Conservation (phyloP, 176 grass and related monocot species). For the bread wheat (Triticum aestivum) region DNA sequence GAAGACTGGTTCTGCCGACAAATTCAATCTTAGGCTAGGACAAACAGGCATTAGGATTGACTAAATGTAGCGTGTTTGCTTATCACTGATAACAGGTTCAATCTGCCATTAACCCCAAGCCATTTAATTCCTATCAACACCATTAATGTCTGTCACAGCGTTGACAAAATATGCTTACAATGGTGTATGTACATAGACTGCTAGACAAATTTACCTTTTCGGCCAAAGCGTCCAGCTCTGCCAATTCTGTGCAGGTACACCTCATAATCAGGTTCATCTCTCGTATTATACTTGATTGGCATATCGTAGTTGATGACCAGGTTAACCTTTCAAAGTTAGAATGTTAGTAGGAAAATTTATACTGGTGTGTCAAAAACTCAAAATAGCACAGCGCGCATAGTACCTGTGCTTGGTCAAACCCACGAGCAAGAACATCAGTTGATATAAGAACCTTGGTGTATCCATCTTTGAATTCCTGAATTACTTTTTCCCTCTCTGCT, state of each 20-base stretch:
- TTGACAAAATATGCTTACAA: no score
- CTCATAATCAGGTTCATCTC: slow-evolving; percentile 80
- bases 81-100: not conserved
- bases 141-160: no score
- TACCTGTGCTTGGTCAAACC: slow-evolving; percentile 99
- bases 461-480: slow-evolving; percentile 93
- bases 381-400: not conserved
- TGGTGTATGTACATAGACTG: not conserved
- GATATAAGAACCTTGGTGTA: slow-evolving; percentile 91
- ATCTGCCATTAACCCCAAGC: no score
- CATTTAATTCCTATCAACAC: no score
- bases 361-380: not conserved
- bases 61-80: not conserved
- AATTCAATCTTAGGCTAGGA: not conserved
- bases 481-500: slow-evolving; percentile 78
- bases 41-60: not conserved
- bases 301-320: slow-evolving; percentile 96
- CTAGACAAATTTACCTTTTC: slow-evolving; percentile 64
- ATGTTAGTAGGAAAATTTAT: not conserved
- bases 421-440: slow-evolving; percentile 84
- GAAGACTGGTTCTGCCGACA: not conserved
- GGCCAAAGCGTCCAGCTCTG: slow-evolving; percentile 91
- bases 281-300: slow-evolving; percentile 64
- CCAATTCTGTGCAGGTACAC: slow-evolving; percentile 96
- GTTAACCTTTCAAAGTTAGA: slow-evolving; percentile 65